Conservation (phyloP, 108 stramenopile genomes). For the Cyclotella baltica region DNA sequence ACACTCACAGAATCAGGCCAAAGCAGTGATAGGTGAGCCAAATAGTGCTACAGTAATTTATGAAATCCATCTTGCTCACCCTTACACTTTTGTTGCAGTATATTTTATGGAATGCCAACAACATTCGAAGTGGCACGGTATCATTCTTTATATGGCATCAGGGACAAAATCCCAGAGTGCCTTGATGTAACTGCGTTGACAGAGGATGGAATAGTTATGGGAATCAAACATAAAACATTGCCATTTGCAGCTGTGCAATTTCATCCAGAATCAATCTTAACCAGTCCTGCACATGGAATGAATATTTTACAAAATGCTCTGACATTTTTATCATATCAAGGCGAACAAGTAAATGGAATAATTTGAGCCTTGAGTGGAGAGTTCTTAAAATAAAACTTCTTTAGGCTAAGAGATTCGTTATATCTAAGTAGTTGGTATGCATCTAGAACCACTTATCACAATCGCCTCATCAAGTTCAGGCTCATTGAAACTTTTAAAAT, state of each 20-base stretch:
- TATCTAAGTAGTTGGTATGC: background rate
- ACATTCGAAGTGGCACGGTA: slow-evolving; percentile 95
- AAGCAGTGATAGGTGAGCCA: slow-evolving; percentile 58
- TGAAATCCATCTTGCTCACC: background rate
- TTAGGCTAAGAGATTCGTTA: background rate
- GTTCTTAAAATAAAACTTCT: background rate
- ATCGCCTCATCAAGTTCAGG: too few relatives aligned
- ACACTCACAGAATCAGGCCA: slow-evolving; percentile 73
- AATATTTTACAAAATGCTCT: slow-evolving; percentile 90
- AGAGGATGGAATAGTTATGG: slow-evolving; percentile 97
- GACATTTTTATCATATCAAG: slow-evolving; percentile 52
- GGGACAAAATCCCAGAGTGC: slow-evolving; percentile 79
- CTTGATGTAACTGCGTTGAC: slow-evolving; percentile 90
- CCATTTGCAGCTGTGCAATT: slow-evolving; percentile 99
- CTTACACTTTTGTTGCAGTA: slow-evolving; percentile 51
- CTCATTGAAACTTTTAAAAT: too few relatives aligned
- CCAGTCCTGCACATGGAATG: slow-evolving; percentile 91
- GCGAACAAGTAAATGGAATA: slow-evolving; percentile 11
- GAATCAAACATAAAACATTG: slow-evolving; percentile 91
- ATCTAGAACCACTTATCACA: too few relatives aligned
- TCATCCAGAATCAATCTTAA: slow-evolving; percentile 97
- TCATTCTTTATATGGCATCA: slow-evolving; percentile 94
- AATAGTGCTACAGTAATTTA: background rate
- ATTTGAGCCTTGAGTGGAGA: too few relatives aligned
- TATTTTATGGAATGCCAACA: slow-evolving; percentile 91